Conservation (phyloP, 2,329 filamentous ascomycete species). For the Hypoxylon sp. region DNA sequence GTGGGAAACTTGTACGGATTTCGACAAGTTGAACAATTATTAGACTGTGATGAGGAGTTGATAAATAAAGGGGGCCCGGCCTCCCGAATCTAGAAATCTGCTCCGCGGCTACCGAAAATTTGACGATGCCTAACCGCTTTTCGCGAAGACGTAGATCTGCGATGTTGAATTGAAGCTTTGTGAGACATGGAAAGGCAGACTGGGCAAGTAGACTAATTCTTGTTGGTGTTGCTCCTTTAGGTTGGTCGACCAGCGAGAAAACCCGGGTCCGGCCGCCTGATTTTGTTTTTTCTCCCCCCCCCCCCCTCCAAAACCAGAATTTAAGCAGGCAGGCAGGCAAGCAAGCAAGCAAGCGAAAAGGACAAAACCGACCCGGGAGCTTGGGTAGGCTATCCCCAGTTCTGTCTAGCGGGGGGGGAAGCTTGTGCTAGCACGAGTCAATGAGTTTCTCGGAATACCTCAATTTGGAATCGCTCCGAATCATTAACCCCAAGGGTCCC, state of each 20-base stretch:
- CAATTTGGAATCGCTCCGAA: slow-evolving; percentile 16
- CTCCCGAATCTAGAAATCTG: neutral
- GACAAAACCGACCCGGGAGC: slow-evolving; percentile 26
- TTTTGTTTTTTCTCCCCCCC: neutral
- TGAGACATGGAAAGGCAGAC: too few relatives aligned
- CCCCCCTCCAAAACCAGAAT: too few relatives aligned
- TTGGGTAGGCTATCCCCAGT: slow-evolving; percentile 28
- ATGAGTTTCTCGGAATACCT: slow-evolving; percentile 14
- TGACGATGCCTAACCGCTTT: neutral
- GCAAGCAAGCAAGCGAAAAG: neutral
- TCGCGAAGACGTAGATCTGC: slow-evolving; percentile 2
- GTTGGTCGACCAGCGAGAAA: neutral
- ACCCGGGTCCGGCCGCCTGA: slow-evolving; percentile 18
- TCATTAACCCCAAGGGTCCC: too few relatives aligned
- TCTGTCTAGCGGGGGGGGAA: slow-evolving; percentile 29
- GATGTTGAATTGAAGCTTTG: too few relatives aligned
- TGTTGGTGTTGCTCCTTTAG: too few relatives aligned
- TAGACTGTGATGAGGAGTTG: too few relatives aligned
- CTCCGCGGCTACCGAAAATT: neutral
- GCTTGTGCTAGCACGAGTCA: too few relatives aligned
- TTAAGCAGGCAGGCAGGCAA: too few relatives aligned
- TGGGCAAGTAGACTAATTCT: too few relatives aligned
- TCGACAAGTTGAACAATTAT: too few relatives aligned
- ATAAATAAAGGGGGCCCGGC: too few relatives aligned
- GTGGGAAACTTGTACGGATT: too few relatives aligned